Percentiles rank a stretch among this genome's conserved stretches.
These are phyloP conservation scores for Yamadazyma conglobata DNA, from an alignment of 1,139 yeast species.

Conservation along the genomic window DNA sequence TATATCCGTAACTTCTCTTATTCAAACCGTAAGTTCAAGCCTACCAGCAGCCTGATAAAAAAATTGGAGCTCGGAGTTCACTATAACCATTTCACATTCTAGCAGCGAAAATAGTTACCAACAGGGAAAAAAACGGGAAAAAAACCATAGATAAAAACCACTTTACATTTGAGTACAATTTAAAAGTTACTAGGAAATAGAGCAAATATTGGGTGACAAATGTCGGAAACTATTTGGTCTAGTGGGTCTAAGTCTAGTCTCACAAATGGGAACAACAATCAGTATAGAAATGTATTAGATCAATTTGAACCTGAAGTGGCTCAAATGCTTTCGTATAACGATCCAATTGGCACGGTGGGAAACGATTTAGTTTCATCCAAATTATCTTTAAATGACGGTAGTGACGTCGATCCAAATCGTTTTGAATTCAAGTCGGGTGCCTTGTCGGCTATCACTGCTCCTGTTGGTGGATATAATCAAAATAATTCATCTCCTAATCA, in stretches of 20 bases:
- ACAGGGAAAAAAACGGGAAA: too few relatives aligned
- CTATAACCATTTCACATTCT: too few relatives aligned
- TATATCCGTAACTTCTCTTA: too few relatives aligned
- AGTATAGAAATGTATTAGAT: constrained; percentile 13
- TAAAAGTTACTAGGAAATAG: too few relatives aligned
- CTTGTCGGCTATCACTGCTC: constrained; percentile 45
- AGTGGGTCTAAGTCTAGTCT: constrained; percentile 7
- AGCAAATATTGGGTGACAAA: background rate
- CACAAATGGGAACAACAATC: constrained; percentile 1
- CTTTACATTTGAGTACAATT: too few relatives aligned
- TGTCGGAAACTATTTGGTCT: constrained; percentile 18
- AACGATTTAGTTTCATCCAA: constrained; percentile 19
- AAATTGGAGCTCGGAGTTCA: too few relatives aligned
- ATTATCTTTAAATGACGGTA: constrained; percentile 42
- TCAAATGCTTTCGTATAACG: constrained; percentile 15
- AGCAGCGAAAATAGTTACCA: too few relatives aligned
- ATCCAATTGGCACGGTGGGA: constrained; percentile 11
- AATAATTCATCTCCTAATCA: constrained; percentile 11
- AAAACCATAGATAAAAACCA: too few relatives aligned
- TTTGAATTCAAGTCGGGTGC: constrained; percentile 49
- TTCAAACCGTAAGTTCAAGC: too few relatives aligned
- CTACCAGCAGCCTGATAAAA: too few relatives aligned
- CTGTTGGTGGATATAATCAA: constrained; percentile 23
- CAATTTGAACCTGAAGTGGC: constrained; percentile 17
- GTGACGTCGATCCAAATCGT: constrained; percentile 39